Conservation (phyloP, 257 asterid genomes). For the Avicennia marina region DNA sequence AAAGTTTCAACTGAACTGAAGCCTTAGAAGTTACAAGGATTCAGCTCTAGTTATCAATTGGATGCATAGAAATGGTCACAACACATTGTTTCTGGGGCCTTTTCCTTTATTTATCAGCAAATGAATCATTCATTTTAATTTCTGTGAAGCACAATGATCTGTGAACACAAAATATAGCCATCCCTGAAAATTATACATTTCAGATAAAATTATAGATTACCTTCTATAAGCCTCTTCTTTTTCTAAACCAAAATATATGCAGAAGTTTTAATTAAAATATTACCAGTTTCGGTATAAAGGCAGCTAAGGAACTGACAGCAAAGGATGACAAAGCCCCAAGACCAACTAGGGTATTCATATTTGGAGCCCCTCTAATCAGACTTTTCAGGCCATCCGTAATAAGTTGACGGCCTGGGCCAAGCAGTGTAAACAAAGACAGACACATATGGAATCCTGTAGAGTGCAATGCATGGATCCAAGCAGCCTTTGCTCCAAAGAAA, state of each 20-base stretch:
- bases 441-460: conserved; percentile 94
- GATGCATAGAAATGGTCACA: too few relatives aligned
- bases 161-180: too few relatives aligned
- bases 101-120: too few relatives aligned
- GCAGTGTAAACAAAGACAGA: conserved; percentile 77
- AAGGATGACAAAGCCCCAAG: conserved; percentile 98
- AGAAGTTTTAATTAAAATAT: conserved; percentile 14
- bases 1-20: too few relatives aligned
- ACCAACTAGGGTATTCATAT: conserved; percentile 98
- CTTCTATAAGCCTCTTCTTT: neutral
- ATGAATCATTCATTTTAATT: too few relatives aligned
- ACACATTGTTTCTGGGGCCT: too few relatives aligned
- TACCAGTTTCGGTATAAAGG: conserved; percentile 89
- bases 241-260: neutral
- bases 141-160: too few relatives aligned
- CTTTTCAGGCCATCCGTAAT: conserved; percentile 89
- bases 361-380: conserved; percentile 81
- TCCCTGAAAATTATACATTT: too few relatives aligned
- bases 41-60: too few relatives aligned
- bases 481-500: conserved; percentile 83
- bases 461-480: conserved; percentile 92
- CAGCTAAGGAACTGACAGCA: conserved; percentile 95
- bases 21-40: too few relatives aligned
- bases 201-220: too few relatives aligned
- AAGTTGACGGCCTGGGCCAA: conserved; percentile 92